phyloP scores from a whole-genome alignment of 192 early-diverging fungal genomes.

The Chytriomyces sp. region DNA sequence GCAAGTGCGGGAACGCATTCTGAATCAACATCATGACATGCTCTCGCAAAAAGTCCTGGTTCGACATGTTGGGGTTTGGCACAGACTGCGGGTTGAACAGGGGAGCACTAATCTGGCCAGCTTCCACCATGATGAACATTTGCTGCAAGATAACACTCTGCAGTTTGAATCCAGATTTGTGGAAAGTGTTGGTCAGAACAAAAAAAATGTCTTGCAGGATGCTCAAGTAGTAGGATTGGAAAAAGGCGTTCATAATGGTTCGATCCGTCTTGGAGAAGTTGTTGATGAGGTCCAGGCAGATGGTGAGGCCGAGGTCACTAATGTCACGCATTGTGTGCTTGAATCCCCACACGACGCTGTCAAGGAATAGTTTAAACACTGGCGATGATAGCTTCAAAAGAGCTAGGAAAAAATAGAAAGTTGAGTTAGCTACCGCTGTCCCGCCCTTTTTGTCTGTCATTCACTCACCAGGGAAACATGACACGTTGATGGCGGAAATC shows the following conservation, averaged over 20 bases:
- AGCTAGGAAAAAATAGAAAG: too few species aligned
- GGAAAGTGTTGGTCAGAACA: constrained; percentile 94
- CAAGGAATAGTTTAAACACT: constrained; percentile 90
- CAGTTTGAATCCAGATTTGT: constrained; percentile 95
- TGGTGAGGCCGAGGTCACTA: constrained; percentile 85
- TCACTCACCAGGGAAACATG: constrained; percentile 85
- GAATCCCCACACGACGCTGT: constrained; percentile 97
- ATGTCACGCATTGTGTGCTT: constrained; percentile 99
- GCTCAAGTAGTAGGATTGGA: constrained; percentile 87
- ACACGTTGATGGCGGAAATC: constrained; percentile 84
- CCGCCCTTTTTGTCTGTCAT: too few species aligned
- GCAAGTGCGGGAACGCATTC: constrained; percentile 90
- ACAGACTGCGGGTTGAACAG: constrained; percentile 76
- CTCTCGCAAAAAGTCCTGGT: constrained; percentile 77
- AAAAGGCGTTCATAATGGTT: constrained; percentile 79
- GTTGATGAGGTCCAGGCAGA: constrained; percentile 83
- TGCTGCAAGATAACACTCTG: constrained; percentile 89
- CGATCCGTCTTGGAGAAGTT: constrained; percentile 79
- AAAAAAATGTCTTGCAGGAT: constrained; percentile 95
- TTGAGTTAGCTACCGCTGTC: too few species aligned
- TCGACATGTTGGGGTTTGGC: constrained; percentile 77
- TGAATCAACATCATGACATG: constrained; percentile 82
- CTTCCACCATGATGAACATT: constrained; percentile 85
- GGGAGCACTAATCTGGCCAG: constrained; percentile 81
- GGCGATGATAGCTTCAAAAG: constrained; percentile 77